Evolutionary conservation across 2,329 filamentous ascomycete genomes (phyloP).

Genomic region (Calonectria montana): DNA sequence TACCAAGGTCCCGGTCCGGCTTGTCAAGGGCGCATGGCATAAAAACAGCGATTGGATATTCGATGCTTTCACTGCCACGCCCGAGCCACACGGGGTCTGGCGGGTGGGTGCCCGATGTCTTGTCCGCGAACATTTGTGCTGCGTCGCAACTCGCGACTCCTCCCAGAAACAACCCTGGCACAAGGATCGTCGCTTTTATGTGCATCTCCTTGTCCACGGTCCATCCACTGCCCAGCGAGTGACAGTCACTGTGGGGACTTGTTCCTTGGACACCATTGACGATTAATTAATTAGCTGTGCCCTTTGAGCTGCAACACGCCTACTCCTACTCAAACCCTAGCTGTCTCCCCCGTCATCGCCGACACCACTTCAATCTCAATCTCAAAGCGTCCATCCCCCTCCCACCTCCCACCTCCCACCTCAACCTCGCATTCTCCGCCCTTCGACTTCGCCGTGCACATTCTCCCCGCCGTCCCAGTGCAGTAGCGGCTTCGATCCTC

Average conservation of each 20-base stretch:
- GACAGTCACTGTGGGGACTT: not conserved
- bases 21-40: not conserved
- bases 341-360: not conserved
- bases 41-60: not conserved
- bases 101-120: too few relatives aligned
- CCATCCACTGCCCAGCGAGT: not conserved
- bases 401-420: not conserved
- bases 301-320: conserved; percentile 5
- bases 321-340: not conserved
- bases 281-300: not conserved
- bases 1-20: not conserved
- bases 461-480: not conserved
- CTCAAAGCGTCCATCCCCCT: not conserved
- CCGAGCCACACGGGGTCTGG: conserved; percentile 9
- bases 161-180: not conserved
- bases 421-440: not conserved
- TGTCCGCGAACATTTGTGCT: too few relatives aligned
- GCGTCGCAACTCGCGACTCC: too few relatives aligned
- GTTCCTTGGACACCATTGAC: conserved; percentile 4
- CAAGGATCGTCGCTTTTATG: not conserved
- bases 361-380: not conserved
- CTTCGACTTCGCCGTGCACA: not conserved
- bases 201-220: not conserved
- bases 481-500: not conserved
- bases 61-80: not conserved